These are phyloP conservation scores for Incumbomyces delicatus DNA, from an alignment of 2,329 filamentous ascomycete species.

Conservation along the genomic window DNA sequence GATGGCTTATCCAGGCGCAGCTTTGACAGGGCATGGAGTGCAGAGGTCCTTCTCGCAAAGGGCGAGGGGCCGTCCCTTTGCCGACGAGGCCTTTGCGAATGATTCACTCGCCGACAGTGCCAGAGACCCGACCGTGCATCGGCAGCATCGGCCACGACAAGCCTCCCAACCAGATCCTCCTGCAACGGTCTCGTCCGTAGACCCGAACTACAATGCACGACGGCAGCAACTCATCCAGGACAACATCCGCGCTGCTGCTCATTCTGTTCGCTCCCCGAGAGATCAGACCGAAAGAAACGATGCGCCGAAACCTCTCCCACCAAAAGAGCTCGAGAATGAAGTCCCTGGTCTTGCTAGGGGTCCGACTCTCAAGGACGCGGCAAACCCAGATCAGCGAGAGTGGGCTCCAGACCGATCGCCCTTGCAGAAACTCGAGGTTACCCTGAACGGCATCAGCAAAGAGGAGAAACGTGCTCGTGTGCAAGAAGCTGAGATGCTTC, in stretches of 20 bases:
- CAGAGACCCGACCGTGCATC: background rate
- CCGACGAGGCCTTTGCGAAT: constrained; percentile 20
- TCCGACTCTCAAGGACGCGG: background rate
- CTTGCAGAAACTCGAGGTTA: constrained; percentile 84
- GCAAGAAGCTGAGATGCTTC: constrained; percentile 67
- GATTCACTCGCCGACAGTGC: constrained; percentile 8
- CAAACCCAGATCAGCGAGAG: constrained; percentile 27
- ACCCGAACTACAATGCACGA: background rate
- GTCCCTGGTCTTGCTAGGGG: background rate
- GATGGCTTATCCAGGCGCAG: constrained; percentile 43
- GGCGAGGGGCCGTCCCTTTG: constrained; percentile 18
- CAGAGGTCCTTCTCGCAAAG: constrained; percentile 22
- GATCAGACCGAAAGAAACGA: background rate
- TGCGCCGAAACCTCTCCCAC: background rate
- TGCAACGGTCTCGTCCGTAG: background rate
- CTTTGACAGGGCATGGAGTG: constrained; percentile 15
- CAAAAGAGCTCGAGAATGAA: background rate
- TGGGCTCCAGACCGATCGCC: constrained; percentile 79
- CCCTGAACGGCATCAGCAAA: constrained; percentile 85
- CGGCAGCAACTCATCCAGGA: constrained; percentile 3
- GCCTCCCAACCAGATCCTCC: background rate
- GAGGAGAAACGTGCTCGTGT: constrained; percentile 84
- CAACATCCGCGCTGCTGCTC: constrained; percentile 1
- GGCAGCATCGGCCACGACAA: background rate
- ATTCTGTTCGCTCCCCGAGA: constrained; percentile 2